Base-by-base conservation (phyloP, 1,284 basidiomycete species). In the Ceratobasidium sp. region DNA sequence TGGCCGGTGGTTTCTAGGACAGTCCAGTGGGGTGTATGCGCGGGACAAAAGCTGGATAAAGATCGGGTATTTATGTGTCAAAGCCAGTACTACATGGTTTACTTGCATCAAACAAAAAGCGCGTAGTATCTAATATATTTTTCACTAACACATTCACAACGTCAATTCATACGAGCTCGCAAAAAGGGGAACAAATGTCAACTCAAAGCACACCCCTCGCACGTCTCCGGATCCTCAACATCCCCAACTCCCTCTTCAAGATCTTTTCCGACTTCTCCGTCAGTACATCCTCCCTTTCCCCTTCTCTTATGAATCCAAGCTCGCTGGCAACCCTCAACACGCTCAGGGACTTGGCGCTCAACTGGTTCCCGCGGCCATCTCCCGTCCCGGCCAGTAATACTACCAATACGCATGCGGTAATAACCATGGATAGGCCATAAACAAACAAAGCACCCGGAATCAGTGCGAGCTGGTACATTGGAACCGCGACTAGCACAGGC, bases 371-470 rank as follows among this genome's bases (percentile, higher is more conserved):
- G 9, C n/a, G 7, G 8, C 22, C 11, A 24, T 46, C 9, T 13
- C 59, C 59, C 41, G 9, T 39, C 2, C 5, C 16, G 22, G 22
- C 22, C 2, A 62, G 59, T 11, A 62, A 14, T 13, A 19, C 8
- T 22, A 46, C 11, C n/a, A 46, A 39, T 9, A 46, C 46, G 19
- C n/a, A 43, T 2, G 59, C 13, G 14, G 41, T 24, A 4, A 24
- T 29, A 3, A 39, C 39, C 59, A 62, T 2, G 39, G 39, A 16
- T 14, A 24, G 16, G 1, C 59, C 59, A 46, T 62, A 62, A 13
- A 62, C 22, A 43, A 62, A 46, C 1, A 62, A 34, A 13, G 22
- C 59, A 8, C 24, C 59, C 7, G 59, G 59, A 4, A 62, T 62
- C 9, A 46, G 22, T 29, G 59, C 59, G 0, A 62, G 22, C 22